These are phyloP conservation scores for Boletus pseudopeckii DNA, from an alignment of 768 basidiomycete genomes.

Conservation along the genomic window DNA sequence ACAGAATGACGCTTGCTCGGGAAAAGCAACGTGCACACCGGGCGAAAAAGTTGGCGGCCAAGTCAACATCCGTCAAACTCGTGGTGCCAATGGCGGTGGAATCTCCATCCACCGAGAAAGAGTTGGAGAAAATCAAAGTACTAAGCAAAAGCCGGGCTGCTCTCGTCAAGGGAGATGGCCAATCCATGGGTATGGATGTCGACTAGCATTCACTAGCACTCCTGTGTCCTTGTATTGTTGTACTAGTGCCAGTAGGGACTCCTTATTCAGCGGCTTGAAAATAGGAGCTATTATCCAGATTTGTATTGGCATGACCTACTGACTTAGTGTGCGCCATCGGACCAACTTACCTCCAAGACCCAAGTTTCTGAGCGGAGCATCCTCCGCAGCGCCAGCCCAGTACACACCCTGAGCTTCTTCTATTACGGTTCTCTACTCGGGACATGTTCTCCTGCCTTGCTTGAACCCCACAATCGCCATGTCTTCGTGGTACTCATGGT, in stretches of 20 bases:
- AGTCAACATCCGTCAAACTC: conserved; percentile 55
- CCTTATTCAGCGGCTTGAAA: background rate
- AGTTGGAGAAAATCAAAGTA: conserved; percentile 78
- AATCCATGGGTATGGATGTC: conserved; percentile 89
- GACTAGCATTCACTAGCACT: conserved; percentile 41
- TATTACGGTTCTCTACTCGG: background rate
- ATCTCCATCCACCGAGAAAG: conserved; percentile 44
- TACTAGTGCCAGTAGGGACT: background rate
- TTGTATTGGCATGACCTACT: conserved; percentile 8
- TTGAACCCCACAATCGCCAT: conserved; percentile 28
- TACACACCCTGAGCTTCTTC: background rate
- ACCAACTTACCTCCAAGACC: background rate
- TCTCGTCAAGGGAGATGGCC: conserved; percentile 78
- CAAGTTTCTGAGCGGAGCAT: conserved; percentile 3
- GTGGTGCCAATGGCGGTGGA: conserved; percentile 56
- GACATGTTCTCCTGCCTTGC: conserved; percentile 15
- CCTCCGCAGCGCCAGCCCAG: conserved; percentile 1
- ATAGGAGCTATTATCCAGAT: conserved; percentile 23
- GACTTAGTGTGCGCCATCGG: background rate
- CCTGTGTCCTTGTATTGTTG: background rate
- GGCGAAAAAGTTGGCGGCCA: conserved; percentile 56
- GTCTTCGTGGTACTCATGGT: conserved; percentile 59
- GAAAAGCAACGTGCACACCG: conserved; percentile 76
- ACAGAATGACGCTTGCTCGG: conserved; percentile 80
- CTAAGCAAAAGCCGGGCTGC: conserved; percentile 61